Conservation (phyloP, 1,139 yeast species). For the Geotrichum fermentans region DNA sequence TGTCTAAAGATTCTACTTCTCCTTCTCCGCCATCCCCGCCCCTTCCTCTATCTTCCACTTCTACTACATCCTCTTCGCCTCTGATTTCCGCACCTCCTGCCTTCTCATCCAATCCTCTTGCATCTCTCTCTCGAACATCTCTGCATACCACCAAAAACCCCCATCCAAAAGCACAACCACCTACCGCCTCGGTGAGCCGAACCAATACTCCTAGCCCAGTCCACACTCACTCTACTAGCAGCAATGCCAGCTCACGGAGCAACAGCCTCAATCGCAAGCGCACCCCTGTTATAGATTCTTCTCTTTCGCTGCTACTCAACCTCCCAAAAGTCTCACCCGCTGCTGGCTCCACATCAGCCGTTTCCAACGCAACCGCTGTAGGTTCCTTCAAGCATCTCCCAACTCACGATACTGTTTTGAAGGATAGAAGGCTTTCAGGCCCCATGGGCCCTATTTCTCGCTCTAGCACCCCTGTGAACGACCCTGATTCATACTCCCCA, state of each 20-base stretch:
- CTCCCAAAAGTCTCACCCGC: slow-evolving; percentile 1
- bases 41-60: not conserved
- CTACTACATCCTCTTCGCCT: not conserved
- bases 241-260: slow-evolving; percentile 1
- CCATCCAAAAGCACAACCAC: not conserved
- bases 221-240: not conserved
- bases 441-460: slow-evolving; percentile 9
- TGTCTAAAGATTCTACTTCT: slow-evolving; percentile 10
- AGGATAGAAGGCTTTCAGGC: not conserved
- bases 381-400: slow-evolving; percentile 7
- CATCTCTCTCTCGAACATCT: slow-evolving; percentile 4
- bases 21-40: slow-evolving; percentile 10
- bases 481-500: not conserved
- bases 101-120: not conserved
- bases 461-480: slow-evolving; percentile 8
- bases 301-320: slow-evolving; percentile 3
- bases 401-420: not conserved
- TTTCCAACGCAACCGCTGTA: slow-evolving; percentile 6
- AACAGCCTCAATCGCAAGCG: slow-evolving; percentile 7
- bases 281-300: not conserved
- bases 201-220: slow-evolving; percentile 8
- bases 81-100: not conserved
- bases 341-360: slow-evolving; percentile 1
- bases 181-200: slow-evolving; percentile 1
- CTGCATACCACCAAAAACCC: not conserved